A percentile compares a stretch with the other conserved stretches of the same genome.
Evolutionary conservation across 768 basidiomycete genomes (phyloP).

Genomic region (Kwoniella botswanensis): DNA sequence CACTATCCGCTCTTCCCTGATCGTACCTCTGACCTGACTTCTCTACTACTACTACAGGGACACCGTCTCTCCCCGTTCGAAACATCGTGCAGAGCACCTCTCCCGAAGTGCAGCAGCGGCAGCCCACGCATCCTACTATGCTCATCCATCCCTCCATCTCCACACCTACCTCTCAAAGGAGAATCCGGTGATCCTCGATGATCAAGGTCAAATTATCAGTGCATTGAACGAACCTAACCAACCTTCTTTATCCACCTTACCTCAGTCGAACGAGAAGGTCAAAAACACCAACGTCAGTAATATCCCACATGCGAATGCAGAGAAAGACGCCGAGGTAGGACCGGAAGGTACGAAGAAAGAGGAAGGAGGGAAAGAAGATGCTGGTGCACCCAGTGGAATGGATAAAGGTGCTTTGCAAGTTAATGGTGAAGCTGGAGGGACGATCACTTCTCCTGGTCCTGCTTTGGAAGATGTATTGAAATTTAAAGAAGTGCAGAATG

Average conservation of each 20-base stretch:
- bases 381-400: constrained; percentile 41
- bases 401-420: constrained; percentile 47
- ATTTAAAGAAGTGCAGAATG: constrained; percentile 18
- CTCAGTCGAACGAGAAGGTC: background rate
- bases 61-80: constrained; percentile 14
- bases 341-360: constrained; percentile 45
- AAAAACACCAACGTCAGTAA: constrained; percentile 18
- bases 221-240: constrained; percentile 20
- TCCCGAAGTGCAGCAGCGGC: constrained; percentile 47
- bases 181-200: background rate
- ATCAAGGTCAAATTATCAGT: constrained; percentile 8
- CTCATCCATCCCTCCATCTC: constrained; percentile 46
- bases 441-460: constrained; percentile 42
- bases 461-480: constrained; percentile 39
- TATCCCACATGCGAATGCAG: constrained; percentile 20
- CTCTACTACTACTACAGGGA: constrained; percentile 30
- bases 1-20: too few relatives aligned
- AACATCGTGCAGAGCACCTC: constrained; percentile 46
- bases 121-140: constrained; percentile 52
- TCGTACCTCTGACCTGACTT: too few relatives aligned
- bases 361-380: constrained; percentile 48
- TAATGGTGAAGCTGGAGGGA: constrained; percentile 46
- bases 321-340: constrained; percentile 23
- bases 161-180: constrained; percentile 39
- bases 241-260: background rate